Base-by-base conservation (phyloP, 208 protist genomes). In the Trypanosoma avium region DNA sequence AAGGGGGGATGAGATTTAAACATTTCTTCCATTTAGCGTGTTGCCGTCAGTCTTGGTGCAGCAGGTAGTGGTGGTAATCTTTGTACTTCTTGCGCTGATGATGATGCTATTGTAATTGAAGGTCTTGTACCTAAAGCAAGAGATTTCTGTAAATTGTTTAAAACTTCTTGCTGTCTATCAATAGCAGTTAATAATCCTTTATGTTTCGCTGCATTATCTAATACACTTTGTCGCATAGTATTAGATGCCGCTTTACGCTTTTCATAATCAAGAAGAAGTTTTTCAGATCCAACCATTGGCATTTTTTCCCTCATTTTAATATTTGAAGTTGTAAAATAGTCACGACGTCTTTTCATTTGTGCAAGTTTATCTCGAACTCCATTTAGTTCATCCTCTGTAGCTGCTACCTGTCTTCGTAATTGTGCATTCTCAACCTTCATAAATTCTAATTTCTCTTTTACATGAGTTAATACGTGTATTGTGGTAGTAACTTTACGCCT, bases 391-490 rank as follows among this genome's bases (percentile, higher is more conserved):
- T 86, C 82, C 49, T 99, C 97, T 7, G 97, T 89, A 27, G 85
- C 62, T n/a, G 77, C 64, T 6, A 99, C 89, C 54, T 95, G 81
- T 40, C 88, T 73, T 29, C 93, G 79, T 29, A 99, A 80, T 54
- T 84, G 70, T 13, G 53, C 54, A 56, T 98, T 98, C 65, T 99
- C 89, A 26, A 73, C 81, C 42, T 95, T 86, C 67, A 98, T 93
- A 67, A 97, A 99, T 75, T 98, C 89, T 9, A 99, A 76, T 79
- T 99, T 99, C 75, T 99, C 97, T 71, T 98, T 98, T 19, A 99
- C 79, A 71, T 99, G 98, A 19, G 98, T 98, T 17, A 99, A 81
- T 27, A 99, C 92, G 77, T 99, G 98, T 26, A 99, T 97, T 3
- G 97, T 98, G 22, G 86, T 97, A 4, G 88, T 97, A 8, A 96